Conservation (phyloP, 352 stramenopile genomes). For the Globisporangium spiculum region DNA sequence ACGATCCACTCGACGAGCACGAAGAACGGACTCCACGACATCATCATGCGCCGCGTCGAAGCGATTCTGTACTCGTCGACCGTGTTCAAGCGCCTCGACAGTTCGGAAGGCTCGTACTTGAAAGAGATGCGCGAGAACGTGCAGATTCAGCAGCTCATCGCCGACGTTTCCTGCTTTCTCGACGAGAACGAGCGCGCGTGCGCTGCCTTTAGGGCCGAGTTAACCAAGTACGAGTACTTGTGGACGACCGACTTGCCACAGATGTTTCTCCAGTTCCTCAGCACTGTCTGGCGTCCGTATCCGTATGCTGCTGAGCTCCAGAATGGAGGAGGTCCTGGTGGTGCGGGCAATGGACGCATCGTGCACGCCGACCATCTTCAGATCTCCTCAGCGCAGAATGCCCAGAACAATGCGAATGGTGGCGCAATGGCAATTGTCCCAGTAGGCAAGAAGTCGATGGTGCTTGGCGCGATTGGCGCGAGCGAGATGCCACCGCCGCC, state of each 20-base stretch:
- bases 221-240: constrained; percentile 91
- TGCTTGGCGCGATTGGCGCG: neutral
- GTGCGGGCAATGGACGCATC: constrained; percentile 18
- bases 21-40: constrained; percentile 57
- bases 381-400: constrained; percentile 9
- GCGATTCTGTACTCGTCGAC: constrained; percentile 62
- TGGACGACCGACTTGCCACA: constrained; percentile 89
- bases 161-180: constrained; percentile 79
- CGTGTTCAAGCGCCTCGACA: constrained; percentile 86
- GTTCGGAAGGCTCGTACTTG: constrained; percentile 81
- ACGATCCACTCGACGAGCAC: constrained; percentile 40
- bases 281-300: constrained; percentile 56
- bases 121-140: constrained; percentile 89
- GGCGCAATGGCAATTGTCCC: neutral
- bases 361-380: constrained; percentile 29
- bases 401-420: neutral
- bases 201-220: constrained; percentile 52
- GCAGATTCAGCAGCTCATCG: constrained; percentile 68
- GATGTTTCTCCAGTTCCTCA: constrained; percentile 87
- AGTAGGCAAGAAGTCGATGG: constrained; percentile 2
- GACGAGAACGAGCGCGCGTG: constrained; percentile 75
- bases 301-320: constrained; percentile 18
- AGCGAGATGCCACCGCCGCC: constrained; percentile 33
- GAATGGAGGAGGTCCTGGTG: neutral
- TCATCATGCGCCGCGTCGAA: constrained; percentile 67